phyloP scores from a whole-genome alignment of 352 stramenopile species.

The Pythium phragmiticola region DNA sequence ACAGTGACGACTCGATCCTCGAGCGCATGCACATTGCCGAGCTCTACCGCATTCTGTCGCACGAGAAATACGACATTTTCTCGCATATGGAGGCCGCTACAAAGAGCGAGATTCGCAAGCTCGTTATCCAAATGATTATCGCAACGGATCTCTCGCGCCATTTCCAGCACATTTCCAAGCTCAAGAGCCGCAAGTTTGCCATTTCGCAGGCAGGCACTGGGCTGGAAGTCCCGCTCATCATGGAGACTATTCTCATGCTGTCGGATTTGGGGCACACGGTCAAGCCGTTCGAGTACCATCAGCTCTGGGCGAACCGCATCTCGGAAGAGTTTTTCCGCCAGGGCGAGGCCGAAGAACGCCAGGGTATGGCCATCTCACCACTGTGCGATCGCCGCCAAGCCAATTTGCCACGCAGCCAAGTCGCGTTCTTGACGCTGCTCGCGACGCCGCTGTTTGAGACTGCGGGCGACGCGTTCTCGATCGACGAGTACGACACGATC shows the following conservation, averaged over 20 bases:
- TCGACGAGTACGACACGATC: slow-evolving; percentile 57
- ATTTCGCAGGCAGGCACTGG: slow-evolving; percentile 45
- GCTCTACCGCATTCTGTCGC: slow-evolving; percentile 59
- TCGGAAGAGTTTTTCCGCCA: slow-evolving; percentile 71
- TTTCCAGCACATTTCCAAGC: slow-evolving; percentile 64
- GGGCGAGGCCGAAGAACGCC: slow-evolving; percentile 56
- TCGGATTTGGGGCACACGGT: slow-evolving; percentile 61
- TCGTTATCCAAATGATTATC: slow-evolving; percentile 78
- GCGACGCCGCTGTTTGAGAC: slow-evolving; percentile 65
- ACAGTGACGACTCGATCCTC: slow-evolving; percentile 91
- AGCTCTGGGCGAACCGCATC: slow-evolving; percentile 60
- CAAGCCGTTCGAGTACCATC: slow-evolving; percentile 63
- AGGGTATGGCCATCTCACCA: slow-evolving; percentile 52
- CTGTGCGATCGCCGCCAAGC: slow-evolving; percentile 59
- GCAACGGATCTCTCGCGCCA: slow-evolving; percentile 75
- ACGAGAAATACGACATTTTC: slow-evolving; percentile 69
- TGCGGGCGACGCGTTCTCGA: slow-evolving; percentile 52
- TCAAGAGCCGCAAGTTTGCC: slow-evolving; percentile 70
- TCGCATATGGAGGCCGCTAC: slow-evolving; percentile 35
- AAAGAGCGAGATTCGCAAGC: slow-evolving; percentile 49
- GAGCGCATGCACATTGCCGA: slow-evolving; percentile 75
- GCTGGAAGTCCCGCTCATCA: slow-evolving; percentile 58
- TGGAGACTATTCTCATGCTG: slow-evolving; percentile 77
- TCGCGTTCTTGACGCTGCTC: slow-evolving; percentile 64
- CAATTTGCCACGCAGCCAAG: slow-evolving; percentile 62